Evolutionary conservation across 129 eudicot species (phyloP).

Genomic region (Logfia minima): DNA sequence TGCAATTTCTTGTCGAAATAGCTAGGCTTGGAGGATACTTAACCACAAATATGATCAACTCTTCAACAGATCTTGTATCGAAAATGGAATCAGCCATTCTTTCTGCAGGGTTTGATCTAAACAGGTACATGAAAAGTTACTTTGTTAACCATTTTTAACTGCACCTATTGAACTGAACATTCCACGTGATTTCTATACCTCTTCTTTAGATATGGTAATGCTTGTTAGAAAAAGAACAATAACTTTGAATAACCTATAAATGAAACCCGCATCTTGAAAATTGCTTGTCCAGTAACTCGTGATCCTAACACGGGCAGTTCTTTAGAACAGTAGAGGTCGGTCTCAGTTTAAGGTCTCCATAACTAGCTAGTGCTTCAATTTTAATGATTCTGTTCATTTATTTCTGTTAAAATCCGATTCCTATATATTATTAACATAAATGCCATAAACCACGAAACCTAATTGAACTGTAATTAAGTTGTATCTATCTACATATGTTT

Average conservation of each 20-base stretch:
- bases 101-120: constrained; percentile 44
- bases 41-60: constrained; percentile 39
- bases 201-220: background rate
- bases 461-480: background rate
- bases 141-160: background rate
- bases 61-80: constrained; percentile 38
- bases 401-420: background rate
- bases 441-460: background rate
- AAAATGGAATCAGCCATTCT: constrained; percentile 40
- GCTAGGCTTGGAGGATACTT: constrained; percentile 62
- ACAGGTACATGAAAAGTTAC: constrained; percentile 38
- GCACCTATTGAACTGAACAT: background rate
- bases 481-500: background rate
- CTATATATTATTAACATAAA: background rate
- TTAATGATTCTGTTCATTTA: background rate
- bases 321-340: background rate
- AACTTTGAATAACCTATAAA: background rate
- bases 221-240: background rate
- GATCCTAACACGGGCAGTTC: background rate
- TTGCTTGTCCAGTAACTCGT: background rate
- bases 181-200: background rate
- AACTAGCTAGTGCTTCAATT: background rate
- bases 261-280: constrained; percentile 5
- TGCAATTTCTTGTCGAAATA: constrained; percentile 66
- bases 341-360: background rate